Conservation (phyloP, 139 green algal species). For the Micromonas commoda region DNA sequence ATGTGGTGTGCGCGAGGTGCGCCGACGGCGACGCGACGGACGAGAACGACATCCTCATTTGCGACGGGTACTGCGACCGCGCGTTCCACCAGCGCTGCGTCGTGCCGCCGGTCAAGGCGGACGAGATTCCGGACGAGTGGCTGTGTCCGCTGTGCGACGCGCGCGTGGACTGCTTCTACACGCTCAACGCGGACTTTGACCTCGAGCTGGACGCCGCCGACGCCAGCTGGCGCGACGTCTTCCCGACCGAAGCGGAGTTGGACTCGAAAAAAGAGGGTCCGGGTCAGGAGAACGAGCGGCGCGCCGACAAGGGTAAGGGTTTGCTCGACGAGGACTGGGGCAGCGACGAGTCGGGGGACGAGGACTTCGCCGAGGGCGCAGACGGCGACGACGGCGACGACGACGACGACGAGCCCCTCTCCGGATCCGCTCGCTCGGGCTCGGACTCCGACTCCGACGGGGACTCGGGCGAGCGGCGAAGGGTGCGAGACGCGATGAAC, state of each 20-base stretch:
- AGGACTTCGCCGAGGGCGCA: constrained; percentile 4
- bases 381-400: constrained; percentile 23
- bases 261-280: background rate
- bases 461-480: background rate
- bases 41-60: constrained; percentile 90
- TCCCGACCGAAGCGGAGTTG: constrained; percentile 4
- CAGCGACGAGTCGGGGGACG: constrained; percentile 17
- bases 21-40: constrained; percentile 40
- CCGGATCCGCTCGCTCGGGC: background rate
- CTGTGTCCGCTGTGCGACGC: constrained; percentile 28
- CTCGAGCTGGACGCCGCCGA: background rate
- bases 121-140: constrained; percentile 30
- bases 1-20: constrained; percentile 80
- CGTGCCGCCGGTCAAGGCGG: constrained; percentile 28
- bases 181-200: constrained; percentile 24
- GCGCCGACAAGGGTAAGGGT: background rate
- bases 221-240: background rate
- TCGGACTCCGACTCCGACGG: background rate
- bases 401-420: constrained; percentile 22
- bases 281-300: background rate
- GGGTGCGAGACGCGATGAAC: background rate
- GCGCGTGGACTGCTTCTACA: constrained; percentile 28
- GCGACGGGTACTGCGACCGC: constrained; percentile 69
- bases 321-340: constrained; percentile 6
- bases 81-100: constrained; percentile 42